Evolutionary conservation across 148 eudicot species (phyloP).

Genomic region (Rhododendron simsii): DNA sequence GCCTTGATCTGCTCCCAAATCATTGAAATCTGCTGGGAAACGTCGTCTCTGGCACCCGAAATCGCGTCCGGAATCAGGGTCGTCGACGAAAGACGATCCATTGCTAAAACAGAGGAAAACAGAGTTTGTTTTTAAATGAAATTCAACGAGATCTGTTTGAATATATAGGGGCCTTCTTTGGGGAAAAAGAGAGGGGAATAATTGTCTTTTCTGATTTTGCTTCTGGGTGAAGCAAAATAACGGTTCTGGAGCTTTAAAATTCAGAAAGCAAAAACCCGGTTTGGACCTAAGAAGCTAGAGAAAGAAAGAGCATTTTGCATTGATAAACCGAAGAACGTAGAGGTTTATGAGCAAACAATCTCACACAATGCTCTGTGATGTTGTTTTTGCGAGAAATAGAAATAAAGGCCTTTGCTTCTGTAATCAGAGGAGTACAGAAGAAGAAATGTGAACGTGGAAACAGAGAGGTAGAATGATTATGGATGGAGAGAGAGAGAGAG

Average conservation of each 20-base stretch:
- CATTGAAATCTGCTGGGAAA: slow-evolving; percentile 24
- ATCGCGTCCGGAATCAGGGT: slow-evolving; percentile 19
- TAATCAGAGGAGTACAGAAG: slow-evolving; percentile 16
- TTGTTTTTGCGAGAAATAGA: neutral
- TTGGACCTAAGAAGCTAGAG: neutral
- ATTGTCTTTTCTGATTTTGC: slow-evolving; percentile 16
- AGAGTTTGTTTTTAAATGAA: neutral
- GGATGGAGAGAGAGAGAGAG: slow-evolving; percentile 2
- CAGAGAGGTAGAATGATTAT: neutral
- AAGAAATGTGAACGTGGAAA: slow-evolving; percentile 1
- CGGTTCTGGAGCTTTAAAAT: slow-evolving; percentile 10
- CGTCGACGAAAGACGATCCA: slow-evolving; percentile 30
- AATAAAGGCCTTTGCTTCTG: slow-evolving; percentile 5
- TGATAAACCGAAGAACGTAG: neutral
- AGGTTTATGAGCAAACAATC: neutral
- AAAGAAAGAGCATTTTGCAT: neutral
- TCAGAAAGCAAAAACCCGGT: neutral
- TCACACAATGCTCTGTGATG: neutral
- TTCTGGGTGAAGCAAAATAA: slow-evolving; percentile 25
- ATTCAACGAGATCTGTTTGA: neutral
- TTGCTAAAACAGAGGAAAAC: slow-evolving; percentile 9
- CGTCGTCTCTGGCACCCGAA: slow-evolving; percentile 21
- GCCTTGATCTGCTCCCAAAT: slow-evolving; percentile 52
- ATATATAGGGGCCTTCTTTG: neutral
- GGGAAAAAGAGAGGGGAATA: slow-evolving; percentile 10